Base-by-base conservation (phyloP, 2,329 filamentous ascomycete species). In the Pseudogymnoascus verrucosus region DNA sequence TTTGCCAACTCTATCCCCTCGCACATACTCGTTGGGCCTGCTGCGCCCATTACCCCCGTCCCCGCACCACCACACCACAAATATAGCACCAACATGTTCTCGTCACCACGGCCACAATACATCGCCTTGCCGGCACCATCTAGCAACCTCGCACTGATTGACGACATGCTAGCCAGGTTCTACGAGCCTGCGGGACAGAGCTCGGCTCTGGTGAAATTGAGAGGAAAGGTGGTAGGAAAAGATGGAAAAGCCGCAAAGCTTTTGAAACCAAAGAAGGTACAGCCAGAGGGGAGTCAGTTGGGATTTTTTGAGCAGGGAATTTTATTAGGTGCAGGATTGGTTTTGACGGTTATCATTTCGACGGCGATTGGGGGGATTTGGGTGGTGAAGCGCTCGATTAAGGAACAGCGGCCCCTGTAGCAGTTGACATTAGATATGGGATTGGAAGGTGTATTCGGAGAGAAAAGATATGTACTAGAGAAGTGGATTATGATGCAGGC, bases 221-320 rank as follows among this genome's bases (percentile, higher is more conserved):
- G 42, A 26, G 21, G 42, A n/a, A 47, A 47, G 42, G 21, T 26
- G 5, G 42, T 47, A 21, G 42, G 21, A 3, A n/a, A 4, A 12
- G 21, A 26, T 47, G 42, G 42, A 47, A 47, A 47, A 26, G 12
- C 42, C 21, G 21, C 5, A 5, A 26, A 26, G 42, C 1, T 47
- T 47, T 47, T 47, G 12, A 47, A 47, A n/a, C 42, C 42, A 2
- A 47, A 47, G 21, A 47, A 47, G 12, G 42, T 21, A 2, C 73
- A 78, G 66, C 71, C 71, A 1, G 67, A 69, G 31, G 66, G 78
- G 62, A 39, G 67, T 64, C 65, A 73, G 54, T 57, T 80, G 28
- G 80, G 79, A 0, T 82, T 80, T 70, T 82, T 82, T 65, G 78
- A 81, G 64, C 77, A 79, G 64, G 80, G 78, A 0, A 8, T 47